These are phyloP conservation scores for Syncephalis plumigaleata DNA, from an alignment of 371 early-diverging fungal genomes.

Conservation along the genomic window DNA sequence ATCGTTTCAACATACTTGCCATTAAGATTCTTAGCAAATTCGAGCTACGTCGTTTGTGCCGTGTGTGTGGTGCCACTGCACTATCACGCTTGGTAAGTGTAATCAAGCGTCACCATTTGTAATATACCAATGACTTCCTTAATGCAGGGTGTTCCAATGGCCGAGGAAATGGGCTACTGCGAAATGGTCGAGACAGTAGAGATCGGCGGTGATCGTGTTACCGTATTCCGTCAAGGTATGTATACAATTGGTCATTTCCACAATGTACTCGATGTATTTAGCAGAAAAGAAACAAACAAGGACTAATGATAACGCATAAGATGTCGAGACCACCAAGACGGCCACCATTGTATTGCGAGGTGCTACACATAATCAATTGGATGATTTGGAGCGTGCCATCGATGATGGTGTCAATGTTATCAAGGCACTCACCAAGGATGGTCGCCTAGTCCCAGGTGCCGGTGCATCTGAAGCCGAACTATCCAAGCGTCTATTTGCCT, in stretches of 20 bases:
- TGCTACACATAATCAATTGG: constrained; percentile 91
- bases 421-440: constrained; percentile 83
- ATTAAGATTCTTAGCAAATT: constrained; percentile 90
- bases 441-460: constrained; percentile 83
- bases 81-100: constrained; percentile 48
- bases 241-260: background rate
- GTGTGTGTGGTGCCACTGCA: constrained; percentile 85
- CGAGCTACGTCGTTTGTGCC: constrained; percentile 87
- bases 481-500: constrained; percentile 46
- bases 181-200: constrained; percentile 90
- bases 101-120: no score
- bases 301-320: constrained; percentile 11
- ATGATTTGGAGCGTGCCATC: constrained; percentile 95
- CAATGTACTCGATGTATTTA: no score
- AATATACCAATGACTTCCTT: background rate
- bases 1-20: constrained; percentile 76
- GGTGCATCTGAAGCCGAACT: constrained; percentile 94
- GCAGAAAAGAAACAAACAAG: no score
- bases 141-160: constrained; percentile 65
- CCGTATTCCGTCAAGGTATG: constrained; percentile 71
- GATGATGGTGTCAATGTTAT: constrained; percentile 97
- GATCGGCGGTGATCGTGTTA: constrained; percentile 93
- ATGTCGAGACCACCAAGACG: constrained; percentile 59
- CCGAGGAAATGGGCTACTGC: constrained; percentile 95
- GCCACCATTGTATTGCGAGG: constrained; percentile 95